A percentile compares a stretch with the other conserved stretches of the same genome.
phyloP scores from a whole-genome alignment of 345 rosid genomes.

The Triadica sebifera region DNA sequence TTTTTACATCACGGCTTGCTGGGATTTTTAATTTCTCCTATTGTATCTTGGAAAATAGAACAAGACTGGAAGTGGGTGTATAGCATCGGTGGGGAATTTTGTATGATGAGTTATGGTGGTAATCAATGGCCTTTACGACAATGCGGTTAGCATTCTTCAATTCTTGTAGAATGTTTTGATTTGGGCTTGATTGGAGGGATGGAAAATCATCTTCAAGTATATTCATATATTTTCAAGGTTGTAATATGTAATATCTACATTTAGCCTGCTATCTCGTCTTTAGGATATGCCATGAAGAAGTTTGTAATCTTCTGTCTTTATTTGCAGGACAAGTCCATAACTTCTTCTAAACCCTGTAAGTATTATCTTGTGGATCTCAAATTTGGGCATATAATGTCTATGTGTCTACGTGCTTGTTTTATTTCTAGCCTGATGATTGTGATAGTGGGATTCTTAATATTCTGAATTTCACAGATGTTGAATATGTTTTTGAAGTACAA shows the following conservation, averaged over 20 bases:
- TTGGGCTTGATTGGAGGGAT: not conserved
- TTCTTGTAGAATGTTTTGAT: not conserved
- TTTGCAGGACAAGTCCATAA: slow-evolving; percentile 89
- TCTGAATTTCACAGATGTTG: not conserved
- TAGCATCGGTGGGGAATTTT: not conserved
- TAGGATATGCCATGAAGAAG: not conserved
- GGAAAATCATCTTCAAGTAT: not conserved
- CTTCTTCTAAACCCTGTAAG: slow-evolving; percentile 94
- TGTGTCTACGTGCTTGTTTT: slow-evolving; percentile 3
- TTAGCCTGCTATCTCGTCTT: not conserved
- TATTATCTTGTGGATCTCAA: slow-evolving; percentile 18
- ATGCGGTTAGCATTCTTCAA: not conserved
- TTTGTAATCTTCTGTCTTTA: slow-evolving; percentile 12
- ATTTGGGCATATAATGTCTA: slow-evolving; percentile 10
- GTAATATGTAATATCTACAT: not conserved
- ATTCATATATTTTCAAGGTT: not conserved
- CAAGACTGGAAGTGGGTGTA: not conserved
- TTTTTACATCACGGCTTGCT: not conserved
- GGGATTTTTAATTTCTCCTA: not conserved
- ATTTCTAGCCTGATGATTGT: not conserved
- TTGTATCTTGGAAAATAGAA: not conserved
- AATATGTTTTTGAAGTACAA: not conserved
- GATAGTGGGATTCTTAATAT: not conserved
- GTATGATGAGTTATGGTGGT: not conserved
- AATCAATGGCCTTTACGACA: not conserved